Conservation (phyloP, 345 rosid genomes). For the Lepidium sativum region DNA sequence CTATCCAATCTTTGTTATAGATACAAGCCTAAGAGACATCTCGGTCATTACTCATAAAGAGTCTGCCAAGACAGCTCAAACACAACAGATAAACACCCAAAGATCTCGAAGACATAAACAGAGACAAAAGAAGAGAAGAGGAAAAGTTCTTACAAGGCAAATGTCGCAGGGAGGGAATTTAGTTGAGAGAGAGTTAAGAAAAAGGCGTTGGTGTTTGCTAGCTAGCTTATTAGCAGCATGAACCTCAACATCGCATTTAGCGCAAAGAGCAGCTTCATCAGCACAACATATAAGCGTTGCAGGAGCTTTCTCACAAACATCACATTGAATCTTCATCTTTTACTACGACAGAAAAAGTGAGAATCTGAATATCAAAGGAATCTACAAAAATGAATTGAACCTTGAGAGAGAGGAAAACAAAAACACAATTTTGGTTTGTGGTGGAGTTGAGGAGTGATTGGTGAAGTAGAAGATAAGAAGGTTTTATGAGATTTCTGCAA, state of each 20-base stretch:
- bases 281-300: constrained; percentile 92
- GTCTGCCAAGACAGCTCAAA: background rate
- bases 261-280: constrained; percentile 90
- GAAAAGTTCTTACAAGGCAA: constrained; percentile 53
- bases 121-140: background rate
- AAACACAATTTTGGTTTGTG: background rate
- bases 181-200: constrained; percentile 64
- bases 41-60: background rate
- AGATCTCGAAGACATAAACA: background rate
- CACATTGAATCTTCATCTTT: constrained; percentile 90
- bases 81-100: background rate
- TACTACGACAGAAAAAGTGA: background rate
- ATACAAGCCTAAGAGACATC: background rate
- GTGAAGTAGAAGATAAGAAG: constrained; percentile 16
- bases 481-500: background rate
- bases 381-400: background rate
- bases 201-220: constrained; percentile 96
- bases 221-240: constrained; percentile 95
- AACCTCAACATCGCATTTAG: constrained; percentile 71
- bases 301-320: constrained; percentile 92
- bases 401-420: background rate
- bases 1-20: background rate
- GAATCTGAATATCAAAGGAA: background rate
- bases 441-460: constrained; percentile 4
- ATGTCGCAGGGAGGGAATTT: constrained; percentile 88